Evolutionary conservation across 768 basidiomycete species (phyloP), one percentile per base, ranked within the genome.

Genomic region (Rhodocollybia butyracea): DNA sequence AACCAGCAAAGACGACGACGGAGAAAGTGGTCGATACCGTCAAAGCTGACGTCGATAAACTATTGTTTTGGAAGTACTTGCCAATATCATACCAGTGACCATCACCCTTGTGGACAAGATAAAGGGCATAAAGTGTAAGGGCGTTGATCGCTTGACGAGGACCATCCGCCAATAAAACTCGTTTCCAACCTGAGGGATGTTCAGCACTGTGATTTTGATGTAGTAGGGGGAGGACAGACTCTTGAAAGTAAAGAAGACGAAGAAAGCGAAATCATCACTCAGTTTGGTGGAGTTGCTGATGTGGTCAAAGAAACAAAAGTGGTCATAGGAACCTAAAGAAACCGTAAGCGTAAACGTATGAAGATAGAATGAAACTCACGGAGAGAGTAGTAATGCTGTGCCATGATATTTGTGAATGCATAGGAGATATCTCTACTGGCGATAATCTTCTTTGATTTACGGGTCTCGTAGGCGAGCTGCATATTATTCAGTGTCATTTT

Each of bases 221-320:
- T 36, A 27, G 2, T n/a, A 52, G 5, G 32, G 29, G 17, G 42
- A 46, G 17, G 46, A 8, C 85, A 52, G 58, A 91, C 96, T 96
- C 79, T 99, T 99, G 82, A 99, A 98, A 1, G 89, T 90, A 73
- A 99, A 99, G 84, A 98, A 99, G 66, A 98, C 84, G 72, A 97
- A 99, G 80, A 98, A 98, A 31, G 96, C 95, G 71, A 99, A 94
- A 66, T 97, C 93, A 67, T 99, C 97, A 70, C 89, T 94, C 59
- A 84, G 86, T 80, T 96, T 98, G 29, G 94, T 94, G 26, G 97
- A 98, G 66, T 91, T 88, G 66, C 86, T 86, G 71, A 99, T 97
- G 63, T 98, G 94, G 62, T 91, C 88, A 69, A 98, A 98, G 78
- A 99, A 94, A 72, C 97, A 98, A 70, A 98, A 98, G 68, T 96